Conservation (phyloP, 2,329 filamentous ascomycete species). For the Atkinsonella texensis region DNA sequence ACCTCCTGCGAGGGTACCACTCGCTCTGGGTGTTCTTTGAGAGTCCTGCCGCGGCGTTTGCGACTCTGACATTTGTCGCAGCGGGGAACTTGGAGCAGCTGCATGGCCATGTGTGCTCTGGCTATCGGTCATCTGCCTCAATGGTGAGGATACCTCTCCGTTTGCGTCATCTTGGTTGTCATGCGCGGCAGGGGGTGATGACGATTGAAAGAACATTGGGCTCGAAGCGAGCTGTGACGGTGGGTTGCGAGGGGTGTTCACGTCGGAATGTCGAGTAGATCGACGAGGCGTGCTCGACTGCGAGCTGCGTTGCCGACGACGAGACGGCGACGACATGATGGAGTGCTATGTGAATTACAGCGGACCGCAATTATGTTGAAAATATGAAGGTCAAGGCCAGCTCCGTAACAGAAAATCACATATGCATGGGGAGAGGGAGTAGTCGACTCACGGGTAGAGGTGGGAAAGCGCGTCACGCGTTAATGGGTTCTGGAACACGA, state of each 20-base stretch:
- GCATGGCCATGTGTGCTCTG: conserved; percentile 34
- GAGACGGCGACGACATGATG: conserved; percentile 31
- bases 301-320: conserved; percentile 39
- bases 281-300: conserved; percentile 34
- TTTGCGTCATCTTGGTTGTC: conserved; percentile 18
- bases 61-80: conserved; percentile 46
- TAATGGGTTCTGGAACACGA: conserved; percentile 1
- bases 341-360: neutral
- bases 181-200: conserved; percentile 18
- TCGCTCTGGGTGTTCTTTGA: conserved; percentile 61
- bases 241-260: conserved; percentile 32
- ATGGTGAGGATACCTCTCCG: conserved; percentile 37
- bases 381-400: neutral
- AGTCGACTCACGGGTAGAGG: neutral
- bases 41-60: conserved; percentile 38
- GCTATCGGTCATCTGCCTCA: conserved; percentile 44
- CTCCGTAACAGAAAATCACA: neutral
- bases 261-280: conserved; percentile 26
- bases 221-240: conserved; percentile 55
- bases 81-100: conserved; percentile 43
- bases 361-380: neutral
- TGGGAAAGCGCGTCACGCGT: conserved; percentile 3
- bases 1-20: conserved; percentile 51
- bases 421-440: neutral
- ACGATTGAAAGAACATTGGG: conserved; percentile 63